These are phyloP conservation scores for Apodospora peruviana DNA, from an alignment of 495 filamentous ascomycete species.

Conservation along the genomic window DNA sequence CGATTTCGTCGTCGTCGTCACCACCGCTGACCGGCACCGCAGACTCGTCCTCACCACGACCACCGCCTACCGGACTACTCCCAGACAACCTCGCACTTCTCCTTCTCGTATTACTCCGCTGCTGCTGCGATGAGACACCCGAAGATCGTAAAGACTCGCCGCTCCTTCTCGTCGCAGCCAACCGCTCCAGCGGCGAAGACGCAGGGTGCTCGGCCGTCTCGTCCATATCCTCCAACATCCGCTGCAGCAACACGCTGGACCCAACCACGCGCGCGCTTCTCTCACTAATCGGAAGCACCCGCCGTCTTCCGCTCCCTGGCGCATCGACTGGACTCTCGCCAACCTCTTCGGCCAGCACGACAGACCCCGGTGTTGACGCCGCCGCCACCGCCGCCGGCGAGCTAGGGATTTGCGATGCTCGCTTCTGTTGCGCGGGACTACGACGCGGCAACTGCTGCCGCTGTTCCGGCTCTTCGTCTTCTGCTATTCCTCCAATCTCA, in stretches of 20 bases:
- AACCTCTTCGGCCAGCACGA: slow-evolving; percentile 26
- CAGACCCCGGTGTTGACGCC: not conserved
- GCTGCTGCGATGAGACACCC: not conserved
- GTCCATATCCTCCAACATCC: slow-evolving; percentile 20
- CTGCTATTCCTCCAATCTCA: not conserved
- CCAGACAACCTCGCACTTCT: slow-evolving; percentile 10
- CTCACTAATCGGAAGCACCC: slow-evolving; percentile 16
- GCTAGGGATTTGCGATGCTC: not conserved
- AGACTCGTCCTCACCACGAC: slow-evolving; percentile 4
- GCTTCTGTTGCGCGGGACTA: not conserved
- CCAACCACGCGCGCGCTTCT: slow-evolving; percentile 16
- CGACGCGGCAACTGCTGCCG: not conserved
- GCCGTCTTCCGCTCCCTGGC: slow-evolving; percentile 39
- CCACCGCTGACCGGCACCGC: not conserved
- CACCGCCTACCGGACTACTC: slow-evolving; percentile 1
- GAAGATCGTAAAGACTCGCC: not conserved
- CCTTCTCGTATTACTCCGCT: not conserved
- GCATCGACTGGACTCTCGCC: slow-evolving; percentile 43
- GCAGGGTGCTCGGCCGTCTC: slow-evolving; percentile 11
- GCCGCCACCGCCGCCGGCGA: not conserved
- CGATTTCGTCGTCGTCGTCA: not conserved
- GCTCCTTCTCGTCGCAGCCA: slow-evolving; percentile 21
- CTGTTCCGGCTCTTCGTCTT: not conserved
- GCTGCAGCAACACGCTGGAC: slow-evolving; percentile 26
- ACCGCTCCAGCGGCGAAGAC: slow-evolving; percentile 37